Evolutionary conservation across 306 rosid genomes (phyloP), one percentile per base, ranked within the genome.

Genomic region (Vigna mungo): DNA sequence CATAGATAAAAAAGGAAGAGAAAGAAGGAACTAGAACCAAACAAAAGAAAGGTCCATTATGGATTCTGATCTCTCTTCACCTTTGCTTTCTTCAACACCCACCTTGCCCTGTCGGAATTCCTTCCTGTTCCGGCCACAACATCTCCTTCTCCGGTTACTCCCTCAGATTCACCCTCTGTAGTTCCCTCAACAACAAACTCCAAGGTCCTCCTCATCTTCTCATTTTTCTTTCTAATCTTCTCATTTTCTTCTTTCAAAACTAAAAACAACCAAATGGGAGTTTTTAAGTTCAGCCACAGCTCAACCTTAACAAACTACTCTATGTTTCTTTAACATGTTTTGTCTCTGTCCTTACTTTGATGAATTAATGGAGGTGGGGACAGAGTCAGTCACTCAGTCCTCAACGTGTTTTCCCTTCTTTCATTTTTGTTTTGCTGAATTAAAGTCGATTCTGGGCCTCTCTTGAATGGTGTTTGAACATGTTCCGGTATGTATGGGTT

Each of bases 181-280:
- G 78, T 65, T 67, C 21, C 62, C 56, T 14, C 62, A 7, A 27
- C 25, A 76, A 61, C 8, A 64, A 36, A 30, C 18, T 60, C 61
- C 87, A 87, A 87, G 93, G 96, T 92, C 77, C 79, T 41, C 77
- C 77, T 25, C 61, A 9, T 71, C 39, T 48, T 21, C 71, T 30
- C 55, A 4, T 30, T 66, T 8, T 53, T 21, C 9, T 44, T 13
- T 36, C 6, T 55, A 20, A 20, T 20, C 21, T 55, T 20, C 64
- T 25, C 17, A 25, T 36, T 62, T 67, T 54, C 58, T 54, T 60
- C 32, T 59, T 17, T 46, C 18, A 7, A 55, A 55, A 44, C 13
- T 44, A 12, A 11, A 17, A 30, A 53, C 8, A 20, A 53, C 13
- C 20, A 16, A 71, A 79, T 51, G 70, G 76, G 36, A 70, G 37